Percentiles rank a stretch among this genome's conserved stretches.
phyloP scores from a whole-genome alignment of 768 basidiomycete species.

The Amanita phalloides region DNA sequence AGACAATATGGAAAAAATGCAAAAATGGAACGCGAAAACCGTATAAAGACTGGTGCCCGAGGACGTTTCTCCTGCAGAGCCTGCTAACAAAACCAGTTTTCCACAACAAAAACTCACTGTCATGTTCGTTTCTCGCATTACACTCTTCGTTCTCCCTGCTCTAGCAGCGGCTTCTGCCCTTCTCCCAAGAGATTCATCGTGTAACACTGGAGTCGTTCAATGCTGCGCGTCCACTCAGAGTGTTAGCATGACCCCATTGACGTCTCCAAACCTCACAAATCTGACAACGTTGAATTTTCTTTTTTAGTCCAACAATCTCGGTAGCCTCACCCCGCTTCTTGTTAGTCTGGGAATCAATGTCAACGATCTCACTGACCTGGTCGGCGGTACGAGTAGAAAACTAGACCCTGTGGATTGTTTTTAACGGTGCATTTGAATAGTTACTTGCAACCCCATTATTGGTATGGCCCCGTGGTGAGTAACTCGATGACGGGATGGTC shows the following conservation, averaged over 20 bases:
- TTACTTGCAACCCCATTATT: background rate
- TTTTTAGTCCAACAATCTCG: background rate
- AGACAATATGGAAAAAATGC: background rate
- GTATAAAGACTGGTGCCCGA: background rate
- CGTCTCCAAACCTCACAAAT: background rate
- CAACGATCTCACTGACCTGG: background rate
- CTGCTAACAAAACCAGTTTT: background rate
- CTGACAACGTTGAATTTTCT: background rate
- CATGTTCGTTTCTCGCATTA: background rate
- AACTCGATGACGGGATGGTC: background rate
- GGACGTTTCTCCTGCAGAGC: too few species aligned
- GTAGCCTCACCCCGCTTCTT: background rate
- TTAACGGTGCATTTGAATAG: background rate
- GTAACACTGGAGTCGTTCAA: background rate
- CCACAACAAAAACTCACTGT: background rate
- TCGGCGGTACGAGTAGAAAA: constrained; percentile 1
- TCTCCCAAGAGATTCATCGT: background rate
- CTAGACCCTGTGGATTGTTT: background rate
- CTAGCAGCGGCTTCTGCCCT: background rate
- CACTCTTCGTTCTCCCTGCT: constrained; percentile 2
- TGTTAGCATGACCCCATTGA: background rate
- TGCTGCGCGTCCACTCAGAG: background rate
- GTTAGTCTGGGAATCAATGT: background rate
- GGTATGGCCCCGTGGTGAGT: background rate
- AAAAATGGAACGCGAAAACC: background rate